phyloP scores from a whole-genome alignment of 1,284 basidiomycete species.

The Psilocybe mexicana region DNA sequence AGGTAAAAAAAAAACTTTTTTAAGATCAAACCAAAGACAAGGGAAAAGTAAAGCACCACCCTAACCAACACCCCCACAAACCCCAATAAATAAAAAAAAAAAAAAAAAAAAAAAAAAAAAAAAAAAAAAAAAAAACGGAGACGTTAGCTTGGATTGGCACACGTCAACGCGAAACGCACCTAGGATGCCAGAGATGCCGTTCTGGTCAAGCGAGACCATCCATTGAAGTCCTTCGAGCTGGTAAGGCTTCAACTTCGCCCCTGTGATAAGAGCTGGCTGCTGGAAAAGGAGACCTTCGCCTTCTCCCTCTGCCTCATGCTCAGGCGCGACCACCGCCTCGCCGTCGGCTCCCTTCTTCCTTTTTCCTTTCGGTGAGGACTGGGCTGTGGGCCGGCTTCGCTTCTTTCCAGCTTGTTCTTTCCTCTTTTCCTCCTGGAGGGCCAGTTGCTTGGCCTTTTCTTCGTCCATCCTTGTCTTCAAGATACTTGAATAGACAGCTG shows the following conservation, averaged over 20 bases:
- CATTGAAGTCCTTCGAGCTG: slow-evolving; percentile 95
- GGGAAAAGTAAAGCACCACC: too few species aligned
- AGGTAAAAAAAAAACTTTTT: too few species aligned
- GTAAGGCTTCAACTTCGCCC: slow-evolving; percentile 85
- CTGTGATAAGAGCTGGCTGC: slow-evolving; percentile 83
- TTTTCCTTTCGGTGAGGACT: slow-evolving; percentile 34
- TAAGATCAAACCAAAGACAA: too few species aligned
- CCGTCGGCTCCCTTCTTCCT: slow-evolving; percentile 33
- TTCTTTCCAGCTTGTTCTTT: slow-evolving; percentile 32
- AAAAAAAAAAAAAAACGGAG: not conserved
- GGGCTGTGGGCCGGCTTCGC: slow-evolving; percentile 33
- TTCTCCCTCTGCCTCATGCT: slow-evolving; percentile 16
- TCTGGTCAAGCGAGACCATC: slow-evolving; percentile 93
- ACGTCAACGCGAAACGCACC: slow-evolving; percentile 43
- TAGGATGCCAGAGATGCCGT: slow-evolving; percentile 93
- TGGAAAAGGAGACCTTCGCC: slow-evolving; percentile 45
- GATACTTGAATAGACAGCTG: slow-evolving; percentile 58
- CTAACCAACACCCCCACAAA: too few species aligned
- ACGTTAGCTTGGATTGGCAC: not conserved
- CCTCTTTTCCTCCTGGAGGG: slow-evolving; percentile 19
- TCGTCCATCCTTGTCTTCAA: slow-evolving; percentile 66
- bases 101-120: too few species aligned
- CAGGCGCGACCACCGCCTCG: slow-evolving; percentile 20
- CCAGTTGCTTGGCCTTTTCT: slow-evolving; percentile 39
- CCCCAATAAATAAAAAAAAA: too few species aligned